These are phyloP conservation scores for Mercurialis annua DNA, from an alignment of 345 rosid genomes.

Conservation along the genomic window DNA sequence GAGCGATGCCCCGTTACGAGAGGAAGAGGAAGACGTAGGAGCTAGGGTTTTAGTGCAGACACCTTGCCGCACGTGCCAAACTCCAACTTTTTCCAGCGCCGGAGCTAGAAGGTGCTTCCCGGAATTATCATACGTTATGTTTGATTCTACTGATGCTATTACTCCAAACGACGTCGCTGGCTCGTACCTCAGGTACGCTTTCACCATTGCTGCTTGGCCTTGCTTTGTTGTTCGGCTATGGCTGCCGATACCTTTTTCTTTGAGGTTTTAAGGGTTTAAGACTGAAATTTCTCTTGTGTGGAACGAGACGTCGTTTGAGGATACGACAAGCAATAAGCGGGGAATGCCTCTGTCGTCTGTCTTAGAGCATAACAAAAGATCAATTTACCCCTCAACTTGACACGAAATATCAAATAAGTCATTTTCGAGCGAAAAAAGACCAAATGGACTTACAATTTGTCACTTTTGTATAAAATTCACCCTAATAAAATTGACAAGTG, in stretches of 20 bases:
- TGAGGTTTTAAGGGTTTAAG: slow-evolving; percentile 16
- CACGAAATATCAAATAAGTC: too few relatives aligned
- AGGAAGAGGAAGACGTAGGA: slow-evolving; percentile 52
- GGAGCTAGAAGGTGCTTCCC: slow-evolving; percentile 75
- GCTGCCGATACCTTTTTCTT: background rate
- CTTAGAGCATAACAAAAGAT: too few relatives aligned
- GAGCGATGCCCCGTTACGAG: slow-evolving; percentile 42
- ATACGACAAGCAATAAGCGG: too few relatives aligned
- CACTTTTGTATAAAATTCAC: too few relatives aligned
- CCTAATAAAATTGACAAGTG: too few relatives aligned
- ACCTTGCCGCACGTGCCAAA: slow-evolving; percentile 96
- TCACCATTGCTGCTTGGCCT: slow-evolving; percentile 47
- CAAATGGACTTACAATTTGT: too few relatives aligned
- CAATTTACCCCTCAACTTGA: too few relatives aligned
- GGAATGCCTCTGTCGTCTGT: too few relatives aligned
- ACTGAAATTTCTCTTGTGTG: background rate
- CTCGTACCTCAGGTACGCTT: slow-evolving; percentile 67
- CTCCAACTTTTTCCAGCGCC: slow-evolving; percentile 77
- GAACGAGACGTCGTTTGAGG: background rate
- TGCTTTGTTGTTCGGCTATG: background rate
- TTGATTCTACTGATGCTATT: slow-evolving; percentile 54
- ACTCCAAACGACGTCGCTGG: slow-evolving; percentile 68
- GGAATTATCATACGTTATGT: slow-evolving; percentile 58
- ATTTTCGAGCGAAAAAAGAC: too few relatives aligned
- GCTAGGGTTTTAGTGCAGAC: slow-evolving; percentile 58